Evolutionary conservation across 139 green algal species (phyloP).

Genomic region (Picochlorum sp.): DNA sequence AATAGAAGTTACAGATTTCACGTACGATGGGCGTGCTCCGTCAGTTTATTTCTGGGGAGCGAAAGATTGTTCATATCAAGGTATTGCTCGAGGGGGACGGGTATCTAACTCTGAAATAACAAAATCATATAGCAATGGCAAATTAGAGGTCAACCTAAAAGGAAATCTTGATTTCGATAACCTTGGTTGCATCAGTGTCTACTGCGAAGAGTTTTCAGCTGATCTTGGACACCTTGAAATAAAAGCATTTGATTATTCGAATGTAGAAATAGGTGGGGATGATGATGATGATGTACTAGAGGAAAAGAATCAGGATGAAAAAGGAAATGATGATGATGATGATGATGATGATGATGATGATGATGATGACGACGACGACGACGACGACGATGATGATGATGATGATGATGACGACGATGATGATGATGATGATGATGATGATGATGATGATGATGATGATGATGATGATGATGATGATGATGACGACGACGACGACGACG

Average conservation of each 20-base stretch:
- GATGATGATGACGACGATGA: neutral
- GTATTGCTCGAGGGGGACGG: neutral
- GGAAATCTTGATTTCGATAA: neutral
- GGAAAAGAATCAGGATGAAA: neutral
- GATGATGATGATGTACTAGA: neutral
- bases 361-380: neutral
- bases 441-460: neutral
- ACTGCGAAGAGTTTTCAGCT: conserved; percentile 3
- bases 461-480: neutral
- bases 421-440: neutral
- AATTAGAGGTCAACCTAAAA: neutral
- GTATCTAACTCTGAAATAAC: neutral
- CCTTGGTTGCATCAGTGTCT: neutral
- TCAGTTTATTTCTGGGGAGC: neutral
- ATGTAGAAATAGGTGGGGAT: neutral
- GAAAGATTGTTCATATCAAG: neutral
- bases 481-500: neutral
- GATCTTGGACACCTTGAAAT: neutral
- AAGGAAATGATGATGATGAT: neutral
- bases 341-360: neutral
- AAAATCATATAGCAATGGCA: neutral
- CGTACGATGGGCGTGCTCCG: neutral
- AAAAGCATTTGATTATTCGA: neutral
- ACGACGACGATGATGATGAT: neutral
- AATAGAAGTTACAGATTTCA: neutral